Conservation (phyloP, 768 basidiomycete species). For the Tylopilus plumbeoviolaceoides region DNA sequence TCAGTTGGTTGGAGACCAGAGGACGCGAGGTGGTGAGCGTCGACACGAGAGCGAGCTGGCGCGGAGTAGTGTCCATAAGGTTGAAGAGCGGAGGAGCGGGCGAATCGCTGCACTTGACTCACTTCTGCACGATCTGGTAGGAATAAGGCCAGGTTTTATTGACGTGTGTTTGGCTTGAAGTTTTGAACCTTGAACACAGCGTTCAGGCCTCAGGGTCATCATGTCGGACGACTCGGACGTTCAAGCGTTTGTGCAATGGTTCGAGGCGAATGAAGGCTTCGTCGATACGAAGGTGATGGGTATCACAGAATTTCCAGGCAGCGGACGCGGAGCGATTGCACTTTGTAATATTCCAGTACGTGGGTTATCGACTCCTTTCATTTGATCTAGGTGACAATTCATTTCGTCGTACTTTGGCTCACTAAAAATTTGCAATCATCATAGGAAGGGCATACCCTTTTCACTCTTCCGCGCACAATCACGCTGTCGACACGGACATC, state of each 20-base stretch:
- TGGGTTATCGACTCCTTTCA: not conserved
- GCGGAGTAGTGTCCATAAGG: too few relatives aligned
- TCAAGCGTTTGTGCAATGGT: constrained; percentile 54
- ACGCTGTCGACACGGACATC: constrained; percentile 81
- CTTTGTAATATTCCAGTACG: constrained; percentile 67
- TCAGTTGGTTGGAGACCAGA: too few relatives aligned
- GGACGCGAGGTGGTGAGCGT: too few relatives aligned
- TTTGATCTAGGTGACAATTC: not conserved
- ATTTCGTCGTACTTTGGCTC: not conserved
- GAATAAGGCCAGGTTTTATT: too few relatives aligned
- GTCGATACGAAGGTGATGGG: constrained; percentile 47
- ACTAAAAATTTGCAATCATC: not conserved
- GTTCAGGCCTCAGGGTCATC: not conserved
- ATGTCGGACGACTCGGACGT: constrained; percentile 9
- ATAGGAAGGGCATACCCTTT: constrained; percentile 73
- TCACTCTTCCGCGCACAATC: constrained; percentile 74
- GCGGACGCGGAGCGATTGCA: constrained; percentile 75
- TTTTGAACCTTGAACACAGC: not conserved
- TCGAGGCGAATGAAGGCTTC: constrained; percentile 44
- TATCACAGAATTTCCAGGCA: constrained; percentile 43
- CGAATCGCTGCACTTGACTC: too few relatives aligned
- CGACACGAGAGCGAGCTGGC: too few relatives aligned
- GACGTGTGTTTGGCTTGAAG: not conserved
- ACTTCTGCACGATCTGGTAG: too few relatives aligned
- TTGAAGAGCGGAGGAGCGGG: too few relatives aligned